Evolutionary conservation across 192 early-diverging fungal genomes (phyloP).

Genomic region (Backusella psychrophila): DNA sequence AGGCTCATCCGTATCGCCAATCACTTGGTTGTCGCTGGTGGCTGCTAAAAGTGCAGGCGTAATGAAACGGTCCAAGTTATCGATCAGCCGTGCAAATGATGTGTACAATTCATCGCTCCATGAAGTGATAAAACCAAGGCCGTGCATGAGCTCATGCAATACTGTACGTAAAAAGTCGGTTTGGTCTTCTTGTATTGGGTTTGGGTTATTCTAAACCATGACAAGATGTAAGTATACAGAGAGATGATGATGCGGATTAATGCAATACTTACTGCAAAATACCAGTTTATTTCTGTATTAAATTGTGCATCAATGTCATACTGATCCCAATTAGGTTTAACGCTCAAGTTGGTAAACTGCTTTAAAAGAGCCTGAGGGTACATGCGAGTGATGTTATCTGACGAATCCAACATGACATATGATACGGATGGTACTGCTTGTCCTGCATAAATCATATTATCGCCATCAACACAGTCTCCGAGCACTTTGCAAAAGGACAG

Average conservation of each 20-base stretch:
- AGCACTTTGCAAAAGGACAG: slow-evolving; percentile 27
- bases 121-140: slow-evolving; percentile 38
- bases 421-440: slow-evolving; percentile 37
- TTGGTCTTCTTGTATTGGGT: slow-evolving; percentile 18
- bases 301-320: slow-evolving; percentile 42
- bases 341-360: slow-evolving; percentile 24
- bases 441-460: slow-evolving; percentile 18
- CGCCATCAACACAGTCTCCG: slow-evolving; percentile 3
- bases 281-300: slow-evolving; percentile 34
- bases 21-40: background rate
- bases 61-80: slow-evolving; percentile 10
- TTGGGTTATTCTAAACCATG: slow-evolving; percentile 13
- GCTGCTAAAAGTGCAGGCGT: slow-evolving; percentile 23
- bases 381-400: slow-evolving; percentile 32
- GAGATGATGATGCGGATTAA: background rate
- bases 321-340: slow-evolving; percentile 14
- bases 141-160: slow-evolving; percentile 45
- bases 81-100: slow-evolving; percentile 14
- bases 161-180: slow-evolving; percentile 38
- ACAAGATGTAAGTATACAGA: too few species aligned
- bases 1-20: background rate
- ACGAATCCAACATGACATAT: slow-evolving; percentile 25
- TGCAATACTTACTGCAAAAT: slow-evolving; percentile 26
- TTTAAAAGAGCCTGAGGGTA: slow-evolving; percentile 45
- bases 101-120: slow-evolving; percentile 32